These are phyloP conservation scores for Camptophora hylomeconis DNA, from an alignment of 2,329 filamentous ascomycete genomes.

Conservation along the genomic window DNA sequence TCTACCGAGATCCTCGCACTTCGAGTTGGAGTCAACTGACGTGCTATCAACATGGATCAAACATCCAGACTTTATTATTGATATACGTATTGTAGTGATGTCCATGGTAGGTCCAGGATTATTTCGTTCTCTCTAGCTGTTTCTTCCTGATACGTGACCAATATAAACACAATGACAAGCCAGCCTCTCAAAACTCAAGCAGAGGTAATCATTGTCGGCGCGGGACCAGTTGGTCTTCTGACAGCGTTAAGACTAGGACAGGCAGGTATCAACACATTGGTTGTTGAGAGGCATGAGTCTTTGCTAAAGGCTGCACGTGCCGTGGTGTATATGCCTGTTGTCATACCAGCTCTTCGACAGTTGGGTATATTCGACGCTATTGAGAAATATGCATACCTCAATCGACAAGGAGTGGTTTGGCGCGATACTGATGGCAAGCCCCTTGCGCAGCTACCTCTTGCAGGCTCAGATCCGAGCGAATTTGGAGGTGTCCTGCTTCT, in stretches of 20 bases:
- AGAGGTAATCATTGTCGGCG: conserved; percentile 20
- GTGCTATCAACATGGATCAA: too few species aligned
- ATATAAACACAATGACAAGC: too few species aligned
- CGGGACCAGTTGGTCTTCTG: conserved; percentile 29
- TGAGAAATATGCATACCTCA: conserved; percentile 2
- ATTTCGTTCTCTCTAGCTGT: too few species aligned
- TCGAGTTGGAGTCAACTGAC: too few species aligned
- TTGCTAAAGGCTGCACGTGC: conserved; percentile 26
- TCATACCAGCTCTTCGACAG: conserved; percentile 24
- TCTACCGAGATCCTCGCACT: too few species aligned
- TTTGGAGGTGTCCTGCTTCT: conserved; percentile 8
- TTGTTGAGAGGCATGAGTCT: conserved; percentile 20
- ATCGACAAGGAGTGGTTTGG: conserved; percentile 8
- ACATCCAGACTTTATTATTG: too few species aligned
- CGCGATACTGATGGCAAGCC: conserved; percentile 6
- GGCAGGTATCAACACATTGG: conserved; percentile 20
- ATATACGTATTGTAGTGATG: too few species aligned
- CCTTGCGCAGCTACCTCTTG: conserved; percentile 6
- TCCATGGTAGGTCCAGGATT: too few species aligned
- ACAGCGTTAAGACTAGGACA: conserved; percentile 26
- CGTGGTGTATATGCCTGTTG: conserved; percentile 29
- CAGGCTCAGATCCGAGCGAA: not conserved
- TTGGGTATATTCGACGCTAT: conserved; percentile 5
- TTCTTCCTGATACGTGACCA: too few species aligned
- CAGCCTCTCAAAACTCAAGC: conserved; percentile 1